These are phyloP conservation scores for Diaporthe citri DNA, from an alignment of 2,329 filamentous ascomycete species.

Conservation along the genomic window DNA sequence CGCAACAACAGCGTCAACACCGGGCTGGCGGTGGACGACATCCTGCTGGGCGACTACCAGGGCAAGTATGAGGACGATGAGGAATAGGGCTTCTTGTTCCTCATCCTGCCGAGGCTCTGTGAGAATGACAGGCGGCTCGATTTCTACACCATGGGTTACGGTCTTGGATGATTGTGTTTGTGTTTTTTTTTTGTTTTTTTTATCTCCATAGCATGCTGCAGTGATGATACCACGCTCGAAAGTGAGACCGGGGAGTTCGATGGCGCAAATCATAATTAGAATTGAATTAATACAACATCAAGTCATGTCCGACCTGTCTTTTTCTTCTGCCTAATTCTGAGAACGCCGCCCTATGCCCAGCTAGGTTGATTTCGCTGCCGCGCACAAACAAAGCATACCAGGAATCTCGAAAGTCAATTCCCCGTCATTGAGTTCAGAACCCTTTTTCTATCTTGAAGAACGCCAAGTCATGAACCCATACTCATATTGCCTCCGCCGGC, in stretches of 20 bases:
- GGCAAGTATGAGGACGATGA: constrained; percentile 74
- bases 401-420: constrained; percentile 9
- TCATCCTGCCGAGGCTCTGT: constrained; percentile 1
- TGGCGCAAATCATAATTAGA: constrained; percentile 14
- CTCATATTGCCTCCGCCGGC: constrained; percentile 23
- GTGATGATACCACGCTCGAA: constrained; percentile 36
- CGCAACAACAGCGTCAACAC: constrained; percentile 63
- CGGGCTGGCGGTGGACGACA: constrained; percentile 74
- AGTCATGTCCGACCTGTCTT: background rate
- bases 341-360: constrained; percentile 30
- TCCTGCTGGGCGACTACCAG: constrained; percentile 79
- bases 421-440: background rate
- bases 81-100: constrained; percentile 31
- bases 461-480: constrained; percentile 26
- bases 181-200: background rate
- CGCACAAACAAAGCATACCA: background rate
- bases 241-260: constrained; percentile 5
- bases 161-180: constrained; percentile 23
- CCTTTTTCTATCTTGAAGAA: constrained; percentile 11
- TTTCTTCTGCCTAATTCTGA: constrained; percentile 7
- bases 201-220: constrained; percentile 18
- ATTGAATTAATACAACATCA: constrained; percentile 21
- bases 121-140: constrained; percentile 11
- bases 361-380: background rate
- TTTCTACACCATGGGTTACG: constrained; percentile 9